phyloP scores from a whole-genome alignment of 257 asterid species.

The Eustoma russellianum region DNA sequence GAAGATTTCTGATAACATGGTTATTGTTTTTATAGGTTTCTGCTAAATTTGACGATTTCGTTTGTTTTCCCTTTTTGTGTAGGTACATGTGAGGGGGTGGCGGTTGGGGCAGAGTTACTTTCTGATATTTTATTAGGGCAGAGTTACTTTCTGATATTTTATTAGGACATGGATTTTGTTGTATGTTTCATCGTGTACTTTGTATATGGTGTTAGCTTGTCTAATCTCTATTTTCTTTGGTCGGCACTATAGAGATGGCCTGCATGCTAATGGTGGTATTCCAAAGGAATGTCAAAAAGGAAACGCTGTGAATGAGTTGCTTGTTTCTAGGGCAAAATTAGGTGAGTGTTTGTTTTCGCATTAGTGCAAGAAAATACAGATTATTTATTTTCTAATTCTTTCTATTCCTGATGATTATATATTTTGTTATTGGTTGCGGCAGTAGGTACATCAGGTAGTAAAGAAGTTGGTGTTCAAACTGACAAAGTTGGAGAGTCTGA shows the following conservation, averaged over 20 bases:
- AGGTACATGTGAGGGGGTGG: too few species aligned
- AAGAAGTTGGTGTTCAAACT: constrained; percentile 47
- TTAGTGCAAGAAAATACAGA: constrained; percentile 9
- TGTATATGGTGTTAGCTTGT: too few species aligned
- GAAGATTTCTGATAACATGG: too few species aligned
- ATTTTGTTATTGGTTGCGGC: constrained; percentile 13
- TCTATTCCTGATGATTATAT: constrained; percentile 9
- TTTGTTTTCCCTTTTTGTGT: too few species aligned
- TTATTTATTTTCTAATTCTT: constrained; percentile 11
- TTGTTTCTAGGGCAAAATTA: constrained; percentile 29
- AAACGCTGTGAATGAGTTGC: constrained; percentile 19
- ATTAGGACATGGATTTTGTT: too few species aligned
- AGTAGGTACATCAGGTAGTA: constrained; percentile 35
- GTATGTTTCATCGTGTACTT: too few species aligned
- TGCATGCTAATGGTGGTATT: constrained; percentile 28
- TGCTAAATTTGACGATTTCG: too few species aligned
- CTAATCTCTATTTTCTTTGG: constrained; percentile 10
- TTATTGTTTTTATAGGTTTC: too few species aligned
- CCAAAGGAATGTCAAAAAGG: constrained; percentile 20
- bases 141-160: too few species aligned
- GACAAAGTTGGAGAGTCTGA: constrained; percentile 31
- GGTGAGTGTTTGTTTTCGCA: constrained; percentile 43
- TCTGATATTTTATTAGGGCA: too few species aligned
- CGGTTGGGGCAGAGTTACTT: too few species aligned
- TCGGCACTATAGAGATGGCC: constrained; percentile 24